Evolutionary conservation across 140 eudicot genomes (phyloP).

Genomic region (Cichorium intybus): DNA sequence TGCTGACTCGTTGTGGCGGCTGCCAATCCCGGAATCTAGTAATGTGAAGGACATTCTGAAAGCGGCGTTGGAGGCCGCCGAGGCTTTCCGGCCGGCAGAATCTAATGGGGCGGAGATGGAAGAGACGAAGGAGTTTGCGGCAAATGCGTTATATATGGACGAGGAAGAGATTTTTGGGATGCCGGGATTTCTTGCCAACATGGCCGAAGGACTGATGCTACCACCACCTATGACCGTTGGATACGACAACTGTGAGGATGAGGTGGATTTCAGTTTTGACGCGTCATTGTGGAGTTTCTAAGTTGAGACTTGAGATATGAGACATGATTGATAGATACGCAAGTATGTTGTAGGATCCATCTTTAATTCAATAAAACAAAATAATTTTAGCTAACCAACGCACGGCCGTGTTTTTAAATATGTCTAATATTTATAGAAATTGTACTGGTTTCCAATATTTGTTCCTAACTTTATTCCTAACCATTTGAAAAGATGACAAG

Average conservation of each 20-base stretch:
- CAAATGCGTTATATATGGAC: constrained; percentile 33
- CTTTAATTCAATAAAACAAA: not conserved
- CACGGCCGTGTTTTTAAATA: too few species aligned
- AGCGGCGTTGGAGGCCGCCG: constrained; percentile 73
- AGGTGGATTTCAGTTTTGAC: constrained; percentile 43
- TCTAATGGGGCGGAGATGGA: not conserved
- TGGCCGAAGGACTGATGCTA: constrained; percentile 79
- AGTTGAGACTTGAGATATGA: not conserved
- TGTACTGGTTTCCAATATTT: too few species aligned
- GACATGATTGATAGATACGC: not conserved
- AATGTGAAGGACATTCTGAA: constrained; percentile 58
- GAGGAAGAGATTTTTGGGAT: constrained; percentile 53
- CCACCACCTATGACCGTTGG: constrained; percentile 50
- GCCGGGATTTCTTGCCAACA: constrained; percentile 48
- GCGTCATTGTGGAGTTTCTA: constrained; percentile 58
- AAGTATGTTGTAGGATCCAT: too few species aligned
- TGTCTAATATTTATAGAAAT: too few species aligned
- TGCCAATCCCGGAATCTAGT: constrained; percentile 56
- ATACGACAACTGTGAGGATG: constrained; percentile 26
- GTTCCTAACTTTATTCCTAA: too few species aligned
- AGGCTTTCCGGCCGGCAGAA: constrained; percentile 42
- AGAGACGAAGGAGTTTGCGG: constrained; percentile 7
- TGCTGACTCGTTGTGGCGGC: constrained; percentile 76
- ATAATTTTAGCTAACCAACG: not conserved
- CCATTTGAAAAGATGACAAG: too few species aligned